These are phyloP conservation scores for Chrysanthemum seticuspe DNA, from an alignment of 129 eudicot genomes.

Conservation along the genomic window DNA sequence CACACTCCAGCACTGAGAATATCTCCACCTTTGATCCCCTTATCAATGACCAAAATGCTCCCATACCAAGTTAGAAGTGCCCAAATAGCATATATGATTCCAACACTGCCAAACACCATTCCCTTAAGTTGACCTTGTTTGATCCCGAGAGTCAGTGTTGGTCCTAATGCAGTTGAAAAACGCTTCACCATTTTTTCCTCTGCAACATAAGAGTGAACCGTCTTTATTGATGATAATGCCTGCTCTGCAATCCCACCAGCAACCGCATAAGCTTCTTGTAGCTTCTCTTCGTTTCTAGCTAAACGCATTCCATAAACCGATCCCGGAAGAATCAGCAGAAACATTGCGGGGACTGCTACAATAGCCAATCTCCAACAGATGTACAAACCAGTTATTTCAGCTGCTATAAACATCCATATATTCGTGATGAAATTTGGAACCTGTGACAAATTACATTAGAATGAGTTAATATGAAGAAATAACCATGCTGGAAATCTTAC, in stretches of 20 bases:
- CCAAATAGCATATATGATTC: slow-evolving; percentile 46
- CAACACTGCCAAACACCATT: slow-evolving; percentile 44
- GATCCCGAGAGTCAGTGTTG: slow-evolving; percentile 41
- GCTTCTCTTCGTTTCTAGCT: slow-evolving; percentile 24
- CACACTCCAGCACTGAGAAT: slow-evolving; percentile 40
- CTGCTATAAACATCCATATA: slow-evolving; percentile 30
- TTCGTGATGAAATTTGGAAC: slow-evolving; percentile 43
- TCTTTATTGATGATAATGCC: slow-evolving; percentile 47
- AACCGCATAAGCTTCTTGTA: slow-evolving; percentile 42
- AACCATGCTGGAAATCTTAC: neutral
- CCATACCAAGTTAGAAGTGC: slow-evolving; percentile 49
- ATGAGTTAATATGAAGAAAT: neutral
- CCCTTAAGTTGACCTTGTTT: slow-evolving; percentile 54
- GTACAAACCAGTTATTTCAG: slow-evolving; percentile 35
- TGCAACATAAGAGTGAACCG: slow-evolving; percentile 48
- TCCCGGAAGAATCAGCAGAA: slow-evolving; percentile 36
- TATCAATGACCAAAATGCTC: slow-evolving; percentile 41
- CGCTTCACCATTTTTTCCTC: slow-evolving; percentile 41
- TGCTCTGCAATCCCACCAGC: slow-evolving; percentile 50
- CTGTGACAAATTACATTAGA: slow-evolving; percentile 25
- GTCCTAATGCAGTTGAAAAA: slow-evolving; percentile 37
- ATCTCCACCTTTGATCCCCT: slow-evolving; percentile 46
- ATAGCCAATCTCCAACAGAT: slow-evolving; percentile 50
- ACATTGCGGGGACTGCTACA: slow-evolving; percentile 34
- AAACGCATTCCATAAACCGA: slow-evolving; percentile 38